Conservation (phyloP, 352 stramenopile genomes). For the Phytophthora sp. region DNA sequence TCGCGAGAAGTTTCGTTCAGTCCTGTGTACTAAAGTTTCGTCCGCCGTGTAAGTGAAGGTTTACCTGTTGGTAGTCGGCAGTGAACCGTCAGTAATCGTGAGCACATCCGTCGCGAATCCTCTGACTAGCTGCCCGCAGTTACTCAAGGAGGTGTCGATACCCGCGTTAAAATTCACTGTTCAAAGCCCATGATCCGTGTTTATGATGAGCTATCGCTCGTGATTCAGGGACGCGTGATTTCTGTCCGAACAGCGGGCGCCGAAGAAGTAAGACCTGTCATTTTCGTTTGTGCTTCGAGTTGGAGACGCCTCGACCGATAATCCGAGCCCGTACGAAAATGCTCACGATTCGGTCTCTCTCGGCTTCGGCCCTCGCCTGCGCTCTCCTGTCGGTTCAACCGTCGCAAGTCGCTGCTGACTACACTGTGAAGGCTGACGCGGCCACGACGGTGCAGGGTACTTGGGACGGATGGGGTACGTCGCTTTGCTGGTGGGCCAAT, state of each 20-base stretch:
- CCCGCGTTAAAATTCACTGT: background rate
- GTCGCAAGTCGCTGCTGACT: constrained; percentile 23
- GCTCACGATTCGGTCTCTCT: constrained; percentile 25
- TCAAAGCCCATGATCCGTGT: background rate
- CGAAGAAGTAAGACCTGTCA: constrained; percentile 10
- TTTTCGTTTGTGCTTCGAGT: constrained; percentile 15
- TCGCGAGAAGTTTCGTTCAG: too few species aligned
- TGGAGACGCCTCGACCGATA: background rate
- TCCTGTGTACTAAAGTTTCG: too few species aligned
- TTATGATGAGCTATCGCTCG: background rate
- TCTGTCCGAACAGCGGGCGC: background rate
- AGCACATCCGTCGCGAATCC: constrained; percentile 5
- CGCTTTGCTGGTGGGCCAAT: constrained; percentile 68
- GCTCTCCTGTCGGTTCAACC: constrained; percentile 16
- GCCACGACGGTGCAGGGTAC: constrained; percentile 22
- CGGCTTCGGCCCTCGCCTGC: constrained; percentile 18
- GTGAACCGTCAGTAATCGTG: background rate
- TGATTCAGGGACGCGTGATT: background rate
- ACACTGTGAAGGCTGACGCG: constrained; percentile 28
- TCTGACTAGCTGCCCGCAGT: constrained; percentile 12
- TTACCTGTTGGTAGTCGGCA: too few species aligned
- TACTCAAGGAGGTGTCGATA: too few species aligned
- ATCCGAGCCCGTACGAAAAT: constrained; percentile 2
- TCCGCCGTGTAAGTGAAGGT: too few species aligned
- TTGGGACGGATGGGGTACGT: constrained; percentile 67